phyloP scores from a whole-genome alignment of 495 filamentous ascomycete species.

The Clohesyomyces aquaticus region DNA sequence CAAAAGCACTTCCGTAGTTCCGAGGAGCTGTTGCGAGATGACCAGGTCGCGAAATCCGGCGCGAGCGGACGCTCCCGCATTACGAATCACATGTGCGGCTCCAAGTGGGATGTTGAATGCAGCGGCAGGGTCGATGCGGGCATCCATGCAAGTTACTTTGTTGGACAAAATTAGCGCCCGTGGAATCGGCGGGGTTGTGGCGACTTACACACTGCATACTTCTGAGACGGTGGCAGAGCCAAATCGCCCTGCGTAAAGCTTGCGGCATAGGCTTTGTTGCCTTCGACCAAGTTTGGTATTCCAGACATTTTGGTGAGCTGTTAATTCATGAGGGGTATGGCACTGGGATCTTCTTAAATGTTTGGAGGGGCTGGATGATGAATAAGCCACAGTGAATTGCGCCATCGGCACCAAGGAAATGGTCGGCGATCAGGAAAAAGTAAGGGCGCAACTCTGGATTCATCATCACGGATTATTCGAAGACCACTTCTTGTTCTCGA shows the following conservation, averaged over 20 bases:
- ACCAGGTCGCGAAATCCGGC: conserved; percentile 76
- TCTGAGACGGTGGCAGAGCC: conserved; percentile 72
- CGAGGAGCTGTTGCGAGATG: conserved; percentile 80
- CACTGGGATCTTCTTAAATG: background rate
- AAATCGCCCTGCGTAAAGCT: conserved; percentile 68
- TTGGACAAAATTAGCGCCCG: background rate
- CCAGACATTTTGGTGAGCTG: conserved; percentile 48
- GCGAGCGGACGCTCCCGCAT: conserved; percentile 67
- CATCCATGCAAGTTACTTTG: conserved; percentile 81
- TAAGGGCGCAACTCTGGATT: background rate
- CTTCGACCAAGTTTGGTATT: conserved; percentile 58
- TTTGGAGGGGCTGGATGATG: background rate
- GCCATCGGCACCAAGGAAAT: background rate
- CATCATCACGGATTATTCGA: background rate
- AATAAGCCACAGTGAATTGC: background rate
- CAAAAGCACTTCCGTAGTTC: conserved; percentile 75
- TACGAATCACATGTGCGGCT: conserved; percentile 82
- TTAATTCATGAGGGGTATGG: conserved; percentile 13
- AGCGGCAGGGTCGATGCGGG: conserved; percentile 70
- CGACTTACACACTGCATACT: conserved; percentile 60
- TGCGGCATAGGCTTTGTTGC: conserved; percentile 65
- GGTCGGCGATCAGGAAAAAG: background rate
- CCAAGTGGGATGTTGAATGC: conserved; percentile 77
- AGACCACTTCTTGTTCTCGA: background rate
- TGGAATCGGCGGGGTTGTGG: background rate